Evolutionary conservation across 2,329 filamentous ascomycete species (phyloP).

Genomic region (Hymenoscyphus albidus): DNA sequence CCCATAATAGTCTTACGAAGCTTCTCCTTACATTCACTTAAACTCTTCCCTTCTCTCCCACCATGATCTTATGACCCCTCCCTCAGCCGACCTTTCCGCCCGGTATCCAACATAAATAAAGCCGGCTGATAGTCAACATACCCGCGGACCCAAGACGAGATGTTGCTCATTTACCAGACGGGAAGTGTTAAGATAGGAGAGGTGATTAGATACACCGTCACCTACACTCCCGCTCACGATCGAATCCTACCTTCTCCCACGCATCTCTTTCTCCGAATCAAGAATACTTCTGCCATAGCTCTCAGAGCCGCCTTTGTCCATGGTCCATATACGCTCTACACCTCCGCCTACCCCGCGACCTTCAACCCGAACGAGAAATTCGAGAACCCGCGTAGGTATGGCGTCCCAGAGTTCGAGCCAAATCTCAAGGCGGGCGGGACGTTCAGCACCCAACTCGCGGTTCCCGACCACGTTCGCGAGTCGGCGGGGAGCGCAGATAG

Average conservation of each 20-base stretch:
- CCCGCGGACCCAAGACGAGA: slow-evolving; percentile 39
- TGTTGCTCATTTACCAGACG: slow-evolving; percentile 88
- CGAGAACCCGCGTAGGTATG: slow-evolving; percentile 64
- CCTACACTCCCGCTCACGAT: slow-evolving; percentile 85
- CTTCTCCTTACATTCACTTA: neutral
- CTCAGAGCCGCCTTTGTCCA: slow-evolving; percentile 94
- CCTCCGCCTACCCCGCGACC: slow-evolving; percentile 76
- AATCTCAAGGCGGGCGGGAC: slow-evolving; percentile 91
- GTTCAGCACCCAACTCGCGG: slow-evolving; percentile 75
- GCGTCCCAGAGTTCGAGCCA: slow-evolving; percentile 87
- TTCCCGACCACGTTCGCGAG: slow-evolving; percentile 74
- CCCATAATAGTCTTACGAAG: neutral
- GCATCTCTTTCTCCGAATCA: slow-evolving; percentile 78
- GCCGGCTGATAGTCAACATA: neutral
- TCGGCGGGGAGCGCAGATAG: slow-evolving; percentile 48
- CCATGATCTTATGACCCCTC: slow-evolving; percentile 7
- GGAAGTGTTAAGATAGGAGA: slow-evolving; percentile 93
- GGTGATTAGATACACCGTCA: slow-evolving; percentile 85
- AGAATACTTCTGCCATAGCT: slow-evolving; percentile 86
- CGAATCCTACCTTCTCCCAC: slow-evolving; percentile 84
- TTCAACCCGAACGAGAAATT: slow-evolving; percentile 82
- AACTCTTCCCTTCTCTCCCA: neutral
- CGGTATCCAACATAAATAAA: neutral
- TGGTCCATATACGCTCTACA: slow-evolving; percentile 87
- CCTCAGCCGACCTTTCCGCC: neutral